Percentiles rank a stretch among this genome's conserved stretches.
Conservation (phyloP, 208 protist species). For the Acanthamoeba culbertsoni region DNA sequence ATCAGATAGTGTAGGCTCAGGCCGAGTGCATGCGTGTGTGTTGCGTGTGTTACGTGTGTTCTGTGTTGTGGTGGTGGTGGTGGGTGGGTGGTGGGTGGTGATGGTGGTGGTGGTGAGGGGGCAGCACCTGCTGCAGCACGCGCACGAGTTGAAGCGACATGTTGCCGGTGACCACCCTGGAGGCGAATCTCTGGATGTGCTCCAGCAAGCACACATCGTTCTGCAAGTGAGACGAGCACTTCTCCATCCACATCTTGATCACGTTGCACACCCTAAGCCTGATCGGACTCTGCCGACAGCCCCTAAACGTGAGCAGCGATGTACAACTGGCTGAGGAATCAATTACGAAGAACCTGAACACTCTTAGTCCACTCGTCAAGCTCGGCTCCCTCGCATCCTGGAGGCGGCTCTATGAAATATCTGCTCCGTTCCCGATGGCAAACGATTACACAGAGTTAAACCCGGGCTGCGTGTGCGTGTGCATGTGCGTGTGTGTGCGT, state of each 20-base stretch:
- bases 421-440: not conserved
- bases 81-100: too few relatives aligned
- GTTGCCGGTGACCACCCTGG: not conserved
- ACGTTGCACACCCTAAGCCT: slow-evolving; percentile 68
- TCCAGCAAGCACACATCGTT: slow-evolving; percentile 23
- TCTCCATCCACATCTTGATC: slow-evolving; percentile 73
- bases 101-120: too few relatives aligned
- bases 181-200: not conserved
- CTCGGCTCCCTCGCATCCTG: not conserved
- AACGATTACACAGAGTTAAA: not conserved
- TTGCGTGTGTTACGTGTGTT: too few relatives aligned
- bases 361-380: not conserved
- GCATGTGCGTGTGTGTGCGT: too few relatives aligned
- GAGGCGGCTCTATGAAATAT: slow-evolving; percentile 17
- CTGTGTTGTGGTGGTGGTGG: too few relatives aligned
- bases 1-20: not conserved
- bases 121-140: not conserved
- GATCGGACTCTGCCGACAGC: slow-evolving; percentile 46
- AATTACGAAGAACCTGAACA: not conserved
- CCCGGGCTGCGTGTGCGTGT: too few relatives aligned
- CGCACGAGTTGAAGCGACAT: slow-evolving; percentile 14
- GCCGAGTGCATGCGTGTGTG: not conserved
- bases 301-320: too few relatives aligned
- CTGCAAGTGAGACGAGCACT: slow-evolving; percentile 69
- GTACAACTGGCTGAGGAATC: too few relatives aligned